Conservation (phyloP, 208 protist genomes). For the Acanthamoeba sp. region DNA sequence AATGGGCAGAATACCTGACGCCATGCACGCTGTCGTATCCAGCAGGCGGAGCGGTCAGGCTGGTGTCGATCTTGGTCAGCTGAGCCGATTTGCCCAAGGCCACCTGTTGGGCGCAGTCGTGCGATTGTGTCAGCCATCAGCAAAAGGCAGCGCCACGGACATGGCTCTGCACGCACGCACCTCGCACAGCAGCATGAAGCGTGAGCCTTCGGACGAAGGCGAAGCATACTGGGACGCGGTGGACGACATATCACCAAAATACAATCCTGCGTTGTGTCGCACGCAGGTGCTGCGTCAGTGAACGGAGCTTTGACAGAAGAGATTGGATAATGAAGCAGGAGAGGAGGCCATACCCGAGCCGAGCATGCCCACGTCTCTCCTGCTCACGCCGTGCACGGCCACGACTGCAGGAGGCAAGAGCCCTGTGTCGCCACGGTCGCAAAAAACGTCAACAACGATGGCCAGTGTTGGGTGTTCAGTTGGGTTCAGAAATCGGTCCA, state of each 20-base stretch:
- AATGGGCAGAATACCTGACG: neutral
- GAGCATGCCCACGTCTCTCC: constrained; percentile 30
- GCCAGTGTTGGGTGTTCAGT: no score
- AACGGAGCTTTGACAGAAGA: neutral
- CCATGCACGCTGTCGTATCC: constrained; percentile 81
- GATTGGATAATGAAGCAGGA: neutral
- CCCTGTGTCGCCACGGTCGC: neutral
- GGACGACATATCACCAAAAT: constrained; percentile 25
- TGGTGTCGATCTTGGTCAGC: constrained; percentile 38
- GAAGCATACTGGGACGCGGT: constrained; percentile 28
- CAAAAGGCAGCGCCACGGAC: neutral
- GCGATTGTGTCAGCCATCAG: neutral
- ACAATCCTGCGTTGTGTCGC: neutral
- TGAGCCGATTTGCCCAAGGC: constrained; percentile 25
- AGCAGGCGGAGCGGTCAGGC: constrained; percentile 26
- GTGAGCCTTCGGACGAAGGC: constrained; percentile 1
- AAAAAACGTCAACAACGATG: neutral
- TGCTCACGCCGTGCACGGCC: neutral
- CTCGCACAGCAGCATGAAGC: constrained; percentile 29
- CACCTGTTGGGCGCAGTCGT: neutral
- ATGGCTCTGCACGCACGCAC: neutral
- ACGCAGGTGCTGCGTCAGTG: neutral
- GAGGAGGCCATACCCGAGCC: neutral
- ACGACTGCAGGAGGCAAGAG: constrained; percentile 10
- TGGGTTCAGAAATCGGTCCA: neutral